These are phyloP conservation scores for Fusarium sp. DNA, from an alignment of 2,329 filamentous ascomycete species.

Conservation along the genomic window DNA sequence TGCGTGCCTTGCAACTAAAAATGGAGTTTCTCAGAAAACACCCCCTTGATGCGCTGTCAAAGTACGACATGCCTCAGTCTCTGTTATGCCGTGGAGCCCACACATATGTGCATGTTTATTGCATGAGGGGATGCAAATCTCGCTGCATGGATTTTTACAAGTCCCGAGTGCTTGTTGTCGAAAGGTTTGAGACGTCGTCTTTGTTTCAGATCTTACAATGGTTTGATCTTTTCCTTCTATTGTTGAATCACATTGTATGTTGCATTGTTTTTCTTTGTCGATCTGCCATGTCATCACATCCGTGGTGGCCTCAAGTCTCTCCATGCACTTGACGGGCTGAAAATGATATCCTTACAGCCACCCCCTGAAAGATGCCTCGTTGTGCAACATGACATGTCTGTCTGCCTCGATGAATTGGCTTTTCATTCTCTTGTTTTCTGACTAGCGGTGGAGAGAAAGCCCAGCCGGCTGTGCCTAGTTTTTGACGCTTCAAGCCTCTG, in stretches of 20 bases:
- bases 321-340: background rate
- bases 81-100: constrained; percentile 44
- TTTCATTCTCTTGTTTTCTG: constrained; percentile 1
- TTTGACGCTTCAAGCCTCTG: constrained; percentile 26
- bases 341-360: constrained; percentile 20
- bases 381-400: constrained; percentile 13
- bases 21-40: background rate
- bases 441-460: constrained; percentile 23
- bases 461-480: constrained; percentile 23
- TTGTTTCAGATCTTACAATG: constrained; percentile 30
- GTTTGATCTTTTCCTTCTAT: constrained; percentile 1
- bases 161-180: constrained; percentile 6
- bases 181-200: background rate
- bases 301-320: constrained; percentile 22
- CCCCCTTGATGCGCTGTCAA: constrained; percentile 42
- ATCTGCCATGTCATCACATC: constrained; percentile 15
- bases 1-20: background rate
- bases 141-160: constrained; percentile 14
- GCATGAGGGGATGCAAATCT: constrained; percentile 36
- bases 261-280: constrained; percentile 3
- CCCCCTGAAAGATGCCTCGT: constrained; percentile 30
- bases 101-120: constrained; percentile 34
- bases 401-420: constrained; percentile 19
- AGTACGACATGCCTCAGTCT: constrained; percentile 30
- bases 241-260: background rate